These are phyloP conservation scores for Ascochyta clinopodiicola DNA, from an alignment of 2,329 filamentous ascomycete genomes.

Conservation along the genomic window DNA sequence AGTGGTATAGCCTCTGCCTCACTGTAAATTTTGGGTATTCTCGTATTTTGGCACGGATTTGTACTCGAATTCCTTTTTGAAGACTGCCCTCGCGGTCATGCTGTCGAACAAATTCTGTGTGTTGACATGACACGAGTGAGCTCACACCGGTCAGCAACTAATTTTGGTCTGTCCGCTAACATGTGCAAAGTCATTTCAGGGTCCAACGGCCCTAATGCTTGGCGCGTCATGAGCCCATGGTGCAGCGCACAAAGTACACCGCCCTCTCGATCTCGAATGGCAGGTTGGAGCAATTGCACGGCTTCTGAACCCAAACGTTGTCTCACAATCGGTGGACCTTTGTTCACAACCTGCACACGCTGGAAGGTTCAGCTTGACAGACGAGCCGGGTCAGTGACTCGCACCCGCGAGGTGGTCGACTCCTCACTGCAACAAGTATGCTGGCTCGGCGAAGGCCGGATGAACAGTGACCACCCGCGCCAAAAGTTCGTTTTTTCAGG, in stretches of 20 bases:
- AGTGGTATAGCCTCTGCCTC: conserved; percentile 16
- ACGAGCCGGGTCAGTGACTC: background rate
- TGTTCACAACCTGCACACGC: background rate
- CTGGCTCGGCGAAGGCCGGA: conserved; percentile 30
- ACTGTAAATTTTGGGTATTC: background rate
- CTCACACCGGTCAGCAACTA: background rate
- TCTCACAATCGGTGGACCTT: background rate
- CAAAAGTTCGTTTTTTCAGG: conserved; percentile 18
- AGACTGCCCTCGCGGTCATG: background rate
- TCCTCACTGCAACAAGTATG: background rate
- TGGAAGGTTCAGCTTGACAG: background rate
- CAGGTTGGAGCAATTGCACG: background rate
- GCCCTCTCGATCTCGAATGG: background rate
- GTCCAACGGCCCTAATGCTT: background rate
- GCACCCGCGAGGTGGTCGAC: background rate
- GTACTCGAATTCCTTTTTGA: background rate
- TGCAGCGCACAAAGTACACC: background rate
- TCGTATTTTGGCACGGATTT: background rate
- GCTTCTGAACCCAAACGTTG: background rate
- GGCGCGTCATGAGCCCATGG: conserved; percentile 1
- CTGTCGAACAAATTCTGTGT: no score
- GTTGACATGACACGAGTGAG: background rate
- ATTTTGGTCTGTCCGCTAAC: background rate
- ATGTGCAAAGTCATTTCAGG: background rate
- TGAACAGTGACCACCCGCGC: conserved; percentile 20